A percentile compares a stretch with the other conserved stretches of the same genome.
Evolutionary conservation across 2,329 filamentous ascomycete species (phyloP).

Genomic region (Pseudogymnoascus sp.): DNA sequence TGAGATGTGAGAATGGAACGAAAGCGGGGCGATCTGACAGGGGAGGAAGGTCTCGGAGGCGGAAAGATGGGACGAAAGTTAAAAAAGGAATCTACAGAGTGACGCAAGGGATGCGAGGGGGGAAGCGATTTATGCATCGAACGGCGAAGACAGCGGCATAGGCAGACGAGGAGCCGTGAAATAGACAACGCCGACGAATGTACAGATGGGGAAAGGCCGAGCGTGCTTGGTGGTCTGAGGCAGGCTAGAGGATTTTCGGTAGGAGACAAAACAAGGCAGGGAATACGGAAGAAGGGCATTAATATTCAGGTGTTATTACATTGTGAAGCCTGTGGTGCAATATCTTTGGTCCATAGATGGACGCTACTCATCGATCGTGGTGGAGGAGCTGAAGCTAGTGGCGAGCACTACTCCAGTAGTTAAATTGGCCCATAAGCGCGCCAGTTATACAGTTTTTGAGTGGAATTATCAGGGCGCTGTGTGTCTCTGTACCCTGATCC

Average conservation of each 20-base stretch:
- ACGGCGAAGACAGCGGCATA: constrained; percentile 1
- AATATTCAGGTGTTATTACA: neutral
- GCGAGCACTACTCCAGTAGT: constrained; percentile 6
- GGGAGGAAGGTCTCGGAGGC: constrained; percentile 3
- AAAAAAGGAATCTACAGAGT: constrained; percentile 8
- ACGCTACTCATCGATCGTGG: neutral
- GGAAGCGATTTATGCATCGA: constrained; percentile 1
- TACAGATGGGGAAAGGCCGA: constrained; percentile 1
- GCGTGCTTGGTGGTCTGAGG: constrained; percentile 1
- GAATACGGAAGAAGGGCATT: constrained; percentile 1
- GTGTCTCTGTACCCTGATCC: neutral
- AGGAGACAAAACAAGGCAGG: constrained; percentile 3
- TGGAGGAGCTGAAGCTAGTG: constrained; percentile 8
- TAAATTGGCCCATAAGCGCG: constrained; percentile 8
- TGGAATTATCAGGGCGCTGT: neutral
- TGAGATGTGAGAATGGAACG: constrained; percentile 8
- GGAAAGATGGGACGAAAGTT: constrained; percentile 1
- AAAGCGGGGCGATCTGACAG: constrained; percentile 4
- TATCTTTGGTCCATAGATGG: neutral
- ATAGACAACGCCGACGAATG: neutral
- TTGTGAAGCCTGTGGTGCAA: constrained; percentile 8
- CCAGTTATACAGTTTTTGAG: neutral
- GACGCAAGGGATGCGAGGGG: constrained; percentile 2
- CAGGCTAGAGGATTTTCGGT: constrained; percentile 6
- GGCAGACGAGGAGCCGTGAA: neutral